A percentile compares a stretch with the other conserved stretches of the same genome.
These are phyloP conservation scores for Citrus medica DNA, from an alignment of 345 rosid genomes.

Conservation along the genomic window DNA sequence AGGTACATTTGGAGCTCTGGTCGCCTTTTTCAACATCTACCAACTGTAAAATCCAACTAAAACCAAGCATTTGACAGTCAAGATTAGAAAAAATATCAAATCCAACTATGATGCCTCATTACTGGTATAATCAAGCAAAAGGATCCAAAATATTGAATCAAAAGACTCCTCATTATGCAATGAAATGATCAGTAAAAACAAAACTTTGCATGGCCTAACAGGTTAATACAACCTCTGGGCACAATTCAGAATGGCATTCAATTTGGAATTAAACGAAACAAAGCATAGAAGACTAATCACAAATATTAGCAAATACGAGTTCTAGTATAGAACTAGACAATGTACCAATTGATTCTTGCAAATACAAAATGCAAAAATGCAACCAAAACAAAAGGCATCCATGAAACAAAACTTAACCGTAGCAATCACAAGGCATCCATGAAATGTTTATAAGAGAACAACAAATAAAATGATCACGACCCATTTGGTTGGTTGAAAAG, in stretches of 20 bases:
- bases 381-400: background rate
- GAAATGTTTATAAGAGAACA: background rate
- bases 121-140: background rate
- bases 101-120: background rate
- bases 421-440: background rate
- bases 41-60: background rate
- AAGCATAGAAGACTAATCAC: background rate
- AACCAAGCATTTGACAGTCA: background rate
- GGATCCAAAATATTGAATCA: background rate
- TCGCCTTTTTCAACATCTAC: background rate
- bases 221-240: background rate
- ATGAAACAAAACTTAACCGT: background rate
- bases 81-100: background rate
- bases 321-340: background rate
- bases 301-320: background rate
- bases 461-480: background rate
- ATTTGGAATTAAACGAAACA: background rate
- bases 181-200: background rate
- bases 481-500: too few species aligned
- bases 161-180: background rate
- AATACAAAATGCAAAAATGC: background rate
- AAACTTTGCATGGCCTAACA: background rate
- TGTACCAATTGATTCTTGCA: background rate
- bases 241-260: background rate
- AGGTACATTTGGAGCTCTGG: background rate